These are phyloP conservation scores for Clavispora carvajalis DNA, from an alignment of 805 yeast genomes.

Conservation along the genomic window DNA sequence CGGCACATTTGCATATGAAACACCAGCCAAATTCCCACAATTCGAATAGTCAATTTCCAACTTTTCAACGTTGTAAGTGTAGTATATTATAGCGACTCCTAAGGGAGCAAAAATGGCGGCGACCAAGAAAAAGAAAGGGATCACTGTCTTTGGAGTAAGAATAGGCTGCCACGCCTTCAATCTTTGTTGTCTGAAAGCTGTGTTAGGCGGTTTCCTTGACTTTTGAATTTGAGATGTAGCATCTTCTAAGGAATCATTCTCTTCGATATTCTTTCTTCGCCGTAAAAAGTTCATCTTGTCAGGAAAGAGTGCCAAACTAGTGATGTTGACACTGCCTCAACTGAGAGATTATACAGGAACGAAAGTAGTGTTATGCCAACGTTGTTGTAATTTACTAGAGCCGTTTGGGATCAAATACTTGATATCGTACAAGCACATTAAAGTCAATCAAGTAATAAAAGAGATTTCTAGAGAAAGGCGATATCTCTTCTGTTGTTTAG, in stretches of 20 bases:
- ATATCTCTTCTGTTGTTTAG: too few relatives aligned
- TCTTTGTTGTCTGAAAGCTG: slow-evolving; percentile 75
- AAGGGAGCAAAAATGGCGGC: slow-evolving; percentile 84
- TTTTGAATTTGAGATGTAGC: slow-evolving; percentile 16
- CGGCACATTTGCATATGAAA: slow-evolving; percentile 50
- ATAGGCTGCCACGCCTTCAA: slow-evolving; percentile 80
- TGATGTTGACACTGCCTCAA: slow-evolving; percentile 3
- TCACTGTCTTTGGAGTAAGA: slow-evolving; percentile 83
- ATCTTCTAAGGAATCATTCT: slow-evolving; percentile 12
- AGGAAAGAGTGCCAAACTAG: neutral
- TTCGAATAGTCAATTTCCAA: slow-evolving; percentile 68
- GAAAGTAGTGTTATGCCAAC: too few relatives aligned
- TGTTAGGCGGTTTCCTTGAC: slow-evolving; percentile 47
- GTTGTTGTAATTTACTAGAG: too few relatives aligned
- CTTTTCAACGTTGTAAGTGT: slow-evolving; percentile 77
- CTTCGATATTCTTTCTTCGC: slow-evolving; percentile 21
- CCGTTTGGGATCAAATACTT: too few relatives aligned
- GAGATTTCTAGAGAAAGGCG: too few relatives aligned
- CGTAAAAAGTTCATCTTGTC: slow-evolving; percentile 30
- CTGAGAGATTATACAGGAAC: neutral
- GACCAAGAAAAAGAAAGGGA: slow-evolving; percentile 71
- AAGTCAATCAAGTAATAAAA: too few relatives aligned
- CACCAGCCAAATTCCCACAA: slow-evolving; percentile 45
- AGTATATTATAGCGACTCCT: slow-evolving; percentile 76
- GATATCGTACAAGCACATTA: too few relatives aligned